Evolutionary conservation across 139 green algal species (phyloP).

Genomic region (Coelastrella sp.): DNA sequence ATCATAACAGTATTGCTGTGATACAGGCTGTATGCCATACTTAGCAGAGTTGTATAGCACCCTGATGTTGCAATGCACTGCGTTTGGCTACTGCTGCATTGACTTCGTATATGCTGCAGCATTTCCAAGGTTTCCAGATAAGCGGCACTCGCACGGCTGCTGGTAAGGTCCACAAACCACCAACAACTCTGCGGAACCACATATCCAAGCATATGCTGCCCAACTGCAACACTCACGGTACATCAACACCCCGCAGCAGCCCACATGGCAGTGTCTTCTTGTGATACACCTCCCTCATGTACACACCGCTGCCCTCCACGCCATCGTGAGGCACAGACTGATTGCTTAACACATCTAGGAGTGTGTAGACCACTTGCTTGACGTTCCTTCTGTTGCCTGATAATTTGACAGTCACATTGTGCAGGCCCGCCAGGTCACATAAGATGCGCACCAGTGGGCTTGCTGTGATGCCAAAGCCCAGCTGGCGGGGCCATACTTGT

Average conservation of each 20-base stretch:
- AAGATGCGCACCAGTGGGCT: conserved; percentile 58
- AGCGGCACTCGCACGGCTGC: too few relatives aligned
- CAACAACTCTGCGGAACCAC: too few relatives aligned
- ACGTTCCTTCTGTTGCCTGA: conserved; percentile 40
- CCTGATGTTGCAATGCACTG: too few relatives aligned
- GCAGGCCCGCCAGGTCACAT: conserved; percentile 60
- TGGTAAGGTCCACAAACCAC: too few relatives aligned
- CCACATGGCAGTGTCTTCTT: conserved; percentile 42
- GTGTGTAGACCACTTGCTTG: conserved; percentile 22
- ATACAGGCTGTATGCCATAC: too few relatives aligned
- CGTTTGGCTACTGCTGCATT: too few relatives aligned
- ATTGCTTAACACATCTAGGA: conserved; percentile 46
- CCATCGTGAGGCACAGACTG: conserved; percentile 66
- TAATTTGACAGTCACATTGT: conserved; percentile 59
- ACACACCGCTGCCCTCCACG: conserved; percentile 68
- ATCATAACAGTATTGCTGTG: too few relatives aligned
- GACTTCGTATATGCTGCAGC: too few relatives aligned
- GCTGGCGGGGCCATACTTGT: conserved; percentile 51
- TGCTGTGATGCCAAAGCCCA: conserved; percentile 58
- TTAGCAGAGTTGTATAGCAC: too few relatives aligned
- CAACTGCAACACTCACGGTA: conserved; percentile 3
- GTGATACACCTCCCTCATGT: conserved; percentile 58
- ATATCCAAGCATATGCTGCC: too few relatives aligned
- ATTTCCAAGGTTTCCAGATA: too few relatives aligned
- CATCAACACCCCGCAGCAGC: conserved; percentile 46